Evolutionary conservation across 192 early-diverging fungal genomes (phyloP), one percentile per base, ranked within the genome.

Genomic region (Tieghemiomyces parasiticus): DNA sequence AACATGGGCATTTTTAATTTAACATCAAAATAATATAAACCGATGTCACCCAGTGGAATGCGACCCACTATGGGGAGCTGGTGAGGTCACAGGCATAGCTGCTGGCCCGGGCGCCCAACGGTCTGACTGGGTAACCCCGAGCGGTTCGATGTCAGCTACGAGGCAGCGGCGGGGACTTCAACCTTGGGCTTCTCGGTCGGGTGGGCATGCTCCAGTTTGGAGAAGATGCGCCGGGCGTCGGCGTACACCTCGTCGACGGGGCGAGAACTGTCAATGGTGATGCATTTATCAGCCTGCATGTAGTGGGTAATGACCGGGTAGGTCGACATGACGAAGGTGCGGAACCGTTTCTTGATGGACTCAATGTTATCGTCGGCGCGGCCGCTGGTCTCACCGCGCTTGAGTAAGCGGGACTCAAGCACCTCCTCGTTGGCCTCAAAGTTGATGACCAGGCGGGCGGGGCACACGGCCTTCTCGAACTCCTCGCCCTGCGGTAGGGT

Each of bases 381-480:
- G 0, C 96, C 96, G 54, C 84, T 88, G 28, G 88, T 97, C 67
- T 96, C 88, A 9, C 93, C 95, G 63, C 96, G 83, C 68, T 95
- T 89, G 71, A 94, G 65, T 61, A 99, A 71, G 32, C 96, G 84
- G 69, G 81, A 76, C 44, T 94, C 72, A 88, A 99, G 84, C 54
- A 86, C 86, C 35, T 88, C 76, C 72, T 99, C 94, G n/a, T 92
- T 86, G 71, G 94, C 97, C 59, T 95, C 91, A 76, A 94, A 94
- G 79, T 88, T 95, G 44, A 97, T 68, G 0, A 92, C 86, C 56
- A 83, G 72, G 61, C 87, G 79, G 35, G 83, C 74, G 62, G 76
- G 67, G 42, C 81, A 75, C 65, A 90, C 91, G 28, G 74, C 79
- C 61, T 93, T 82, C 72, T 97, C 94, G 69, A 99, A 99, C 48